Conservation (phyloP, 768 basidiomycete species). For the Exsudoporus frostii region DNA sequence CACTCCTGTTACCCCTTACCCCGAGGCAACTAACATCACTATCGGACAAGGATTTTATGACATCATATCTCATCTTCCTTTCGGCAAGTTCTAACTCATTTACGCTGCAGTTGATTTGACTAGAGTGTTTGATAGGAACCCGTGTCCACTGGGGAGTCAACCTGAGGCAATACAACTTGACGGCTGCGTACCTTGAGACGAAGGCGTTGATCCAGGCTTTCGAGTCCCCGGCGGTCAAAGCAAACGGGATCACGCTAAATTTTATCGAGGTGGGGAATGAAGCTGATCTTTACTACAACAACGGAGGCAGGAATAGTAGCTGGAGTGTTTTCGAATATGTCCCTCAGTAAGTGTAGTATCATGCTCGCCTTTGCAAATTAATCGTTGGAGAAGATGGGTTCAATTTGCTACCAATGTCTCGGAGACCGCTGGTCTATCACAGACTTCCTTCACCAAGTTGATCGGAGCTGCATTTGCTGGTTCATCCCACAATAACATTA, state of each 20-base stretch:
- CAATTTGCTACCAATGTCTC: conserved; percentile 49
- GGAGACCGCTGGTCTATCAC: conserved; percentile 35
- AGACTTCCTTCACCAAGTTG: conserved; percentile 41
- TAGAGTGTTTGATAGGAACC: conserved; percentile 41
- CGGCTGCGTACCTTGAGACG: conserved; percentile 46
- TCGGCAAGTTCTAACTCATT: conserved; percentile 31
- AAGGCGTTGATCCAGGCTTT: conserved; percentile 50
- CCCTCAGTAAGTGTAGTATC: conserved; percentile 39
- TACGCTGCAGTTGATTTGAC: not conserved
- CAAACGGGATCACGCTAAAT: conserved; percentile 47
- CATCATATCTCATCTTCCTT: conserved; percentile 49
- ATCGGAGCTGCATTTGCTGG: conserved; percentile 49
- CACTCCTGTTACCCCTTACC: conserved; percentile 54
- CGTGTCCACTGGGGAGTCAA: conserved; percentile 69
- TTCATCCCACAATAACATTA: conserved; percentile 41
- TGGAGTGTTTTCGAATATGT: conserved; percentile 48
- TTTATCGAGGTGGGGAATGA: conserved; percentile 65
- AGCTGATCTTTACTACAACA: conserved; percentile 50
- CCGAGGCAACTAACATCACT: conserved; percentile 59
- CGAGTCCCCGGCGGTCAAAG: conserved; percentile 35
- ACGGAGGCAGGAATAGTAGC: conserved; percentile 38
- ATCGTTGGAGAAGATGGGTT: conserved; percentile 44
- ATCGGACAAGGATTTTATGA: conserved; percentile 58
- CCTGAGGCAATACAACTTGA: conserved; percentile 52
- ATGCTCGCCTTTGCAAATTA: not conserved